A percentile compares a stretch with the other conserved stretches of the same genome.
phyloP scores from a whole-genome alignment of 768 basidiomycete genomes.

The Boletellus sp. region DNA sequence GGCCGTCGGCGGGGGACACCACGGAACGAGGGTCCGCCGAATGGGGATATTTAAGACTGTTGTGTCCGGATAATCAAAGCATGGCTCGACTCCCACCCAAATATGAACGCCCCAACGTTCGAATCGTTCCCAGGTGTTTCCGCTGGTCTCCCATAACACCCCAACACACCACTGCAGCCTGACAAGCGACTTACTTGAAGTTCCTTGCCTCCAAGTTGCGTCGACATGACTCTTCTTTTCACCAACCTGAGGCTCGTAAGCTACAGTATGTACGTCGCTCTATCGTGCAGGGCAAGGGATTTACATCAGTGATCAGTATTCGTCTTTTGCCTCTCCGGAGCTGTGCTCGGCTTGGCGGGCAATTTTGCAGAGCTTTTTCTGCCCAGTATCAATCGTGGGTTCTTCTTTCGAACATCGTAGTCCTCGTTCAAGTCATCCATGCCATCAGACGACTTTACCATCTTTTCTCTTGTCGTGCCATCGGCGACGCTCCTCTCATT shows the following conservation, averaged over 20 bases:
- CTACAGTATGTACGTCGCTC: slow-evolving; percentile 40
- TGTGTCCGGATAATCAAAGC: background rate
- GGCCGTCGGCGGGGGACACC: too few species aligned
- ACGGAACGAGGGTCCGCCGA: background rate
- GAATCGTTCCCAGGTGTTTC: slow-evolving; percentile 16
- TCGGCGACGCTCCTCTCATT: slow-evolving; percentile 63
- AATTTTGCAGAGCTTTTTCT: slow-evolving; percentile 68
- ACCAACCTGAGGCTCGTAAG: slow-evolving; percentile 49
- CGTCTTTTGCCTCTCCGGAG: slow-evolving; percentile 39
- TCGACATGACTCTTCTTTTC: slow-evolving; percentile 58
- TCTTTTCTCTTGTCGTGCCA: slow-evolving; percentile 64
- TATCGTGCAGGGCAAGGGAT: slow-evolving; percentile 3
- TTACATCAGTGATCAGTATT: slow-evolving; percentile 33
- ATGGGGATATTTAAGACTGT: background rate
- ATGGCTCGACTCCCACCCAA: slow-evolving; percentile 8
- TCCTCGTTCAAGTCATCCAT: background rate
- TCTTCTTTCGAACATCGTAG: background rate
- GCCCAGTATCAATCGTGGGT: slow-evolving; percentile 60
- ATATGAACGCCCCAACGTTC: slow-evolving; percentile 13
- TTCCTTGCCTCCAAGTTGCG: background rate
- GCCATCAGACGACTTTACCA: slow-evolving; percentile 60
- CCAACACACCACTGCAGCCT: slow-evolving; percentile 3
- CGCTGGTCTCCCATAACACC: slow-evolving; percentile 1
- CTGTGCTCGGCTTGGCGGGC: slow-evolving; percentile 64
- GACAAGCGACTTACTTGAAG: slow-evolving; percentile 8